A percentile compares a stretch with the other conserved stretches of the same genome.
Evolutionary conservation across 2,329 filamentous ascomycete genomes (phyloP).

Genomic region (Epichloe glyceriae): DNA sequence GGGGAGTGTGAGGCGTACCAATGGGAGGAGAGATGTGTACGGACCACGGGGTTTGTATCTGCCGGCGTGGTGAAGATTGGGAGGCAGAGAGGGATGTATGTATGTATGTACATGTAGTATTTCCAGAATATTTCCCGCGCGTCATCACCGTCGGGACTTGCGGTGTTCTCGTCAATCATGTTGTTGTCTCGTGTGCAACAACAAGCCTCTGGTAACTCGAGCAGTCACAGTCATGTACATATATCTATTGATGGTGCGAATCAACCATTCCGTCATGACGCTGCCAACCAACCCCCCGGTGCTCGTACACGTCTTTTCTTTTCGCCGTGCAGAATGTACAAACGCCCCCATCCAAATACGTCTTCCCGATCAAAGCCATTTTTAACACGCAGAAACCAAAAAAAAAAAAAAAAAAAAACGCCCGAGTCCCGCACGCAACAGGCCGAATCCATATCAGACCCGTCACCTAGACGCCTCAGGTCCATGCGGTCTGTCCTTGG

Average conservation of each 20-base stretch:
- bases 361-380: not conserved
- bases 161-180: too few species aligned
- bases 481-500: slow-evolving; percentile 17
- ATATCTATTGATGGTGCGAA: not conserved
- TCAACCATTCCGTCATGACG: not conserved
- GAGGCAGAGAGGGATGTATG: not conserved
- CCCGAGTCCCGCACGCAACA: not conserved
- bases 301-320: not conserved
- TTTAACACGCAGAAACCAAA: not conserved
- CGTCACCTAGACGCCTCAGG: slow-evolving; percentile 3
- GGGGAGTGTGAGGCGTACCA: too few species aligned
- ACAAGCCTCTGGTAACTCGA: too few species aligned
- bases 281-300: not conserved
- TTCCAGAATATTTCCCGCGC: not conserved
- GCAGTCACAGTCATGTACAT: not conserved
- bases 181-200: too few species aligned
- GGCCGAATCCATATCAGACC: not conserved
- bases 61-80: too few species aligned
- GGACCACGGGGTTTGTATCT: too few species aligned
- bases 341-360: not conserved
- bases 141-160: not conserved
- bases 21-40: too few species aligned
- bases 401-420: not conserved
- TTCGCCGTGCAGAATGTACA: not conserved
- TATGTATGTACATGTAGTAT: too few species aligned